Base-by-base conservation (phyloP, 371 early-diverging fungal genomes). In the Capillidium rhysosporum region DNA sequence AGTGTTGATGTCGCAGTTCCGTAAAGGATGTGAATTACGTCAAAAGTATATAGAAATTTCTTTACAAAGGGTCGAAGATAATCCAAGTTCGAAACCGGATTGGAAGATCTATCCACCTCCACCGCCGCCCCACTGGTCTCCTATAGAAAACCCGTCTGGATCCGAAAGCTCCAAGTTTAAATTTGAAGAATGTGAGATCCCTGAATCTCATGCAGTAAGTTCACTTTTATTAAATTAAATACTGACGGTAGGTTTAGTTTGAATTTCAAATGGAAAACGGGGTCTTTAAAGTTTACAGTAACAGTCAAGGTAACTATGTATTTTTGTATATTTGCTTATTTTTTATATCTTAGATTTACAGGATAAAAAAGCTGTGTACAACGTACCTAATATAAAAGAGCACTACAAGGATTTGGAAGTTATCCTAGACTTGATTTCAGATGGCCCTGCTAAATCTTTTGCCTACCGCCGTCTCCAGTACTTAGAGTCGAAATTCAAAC, bases 401-500 rank as follows among this genome's bases (percentile, higher is more conserved):
- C 97, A 87, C 64, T 96, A 76, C 63, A 62, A 68, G 56, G 96
- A 98, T 53, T 66, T 88, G 41, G 91, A 96, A 40, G 88, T 65
- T 59, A 73, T 98, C 41, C 66, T 89, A n/a, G 70, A 69, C 20
- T 67, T 81, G 1, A 85, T 92, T 30, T 80, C 86, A 34, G 92
- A 98, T 63, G 96, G 98, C 0, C 98, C 98, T 1, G 76, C 89
- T 48, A 98, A 96, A 66, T 82, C 84, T 45, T 93, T 91, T 71
- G 91, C 95, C 0, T 98, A 81, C 63, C 76, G 92, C 43, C 72
- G 98, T 39, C 68, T 98, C 45, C 78, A 89, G 31, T 93, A 93
- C 65, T 69, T 98, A 34, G 97, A 98, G 63, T 76, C 79, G 58
- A 89, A 89, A 61, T 98, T 93, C 81, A 79, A 87, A 62, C 84